Percentiles rank a stretch among this genome's conserved stretches.
Conservation (phyloP, 345 rosid species). For the Microcos paniculata region DNA sequence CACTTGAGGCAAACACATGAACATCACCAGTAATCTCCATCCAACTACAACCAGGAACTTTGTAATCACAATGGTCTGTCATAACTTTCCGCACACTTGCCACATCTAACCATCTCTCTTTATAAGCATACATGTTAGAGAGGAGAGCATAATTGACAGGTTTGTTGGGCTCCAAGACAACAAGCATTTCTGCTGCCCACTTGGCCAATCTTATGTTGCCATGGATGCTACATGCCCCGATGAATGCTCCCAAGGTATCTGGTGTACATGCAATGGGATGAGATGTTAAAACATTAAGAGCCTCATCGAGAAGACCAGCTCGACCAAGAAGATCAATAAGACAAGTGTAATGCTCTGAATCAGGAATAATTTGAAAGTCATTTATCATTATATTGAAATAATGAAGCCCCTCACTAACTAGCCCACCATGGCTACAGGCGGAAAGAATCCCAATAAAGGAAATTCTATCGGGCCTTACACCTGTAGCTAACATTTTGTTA, state of each 20-base stretch:
- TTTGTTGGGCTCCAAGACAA: slow-evolving; percentile 46
- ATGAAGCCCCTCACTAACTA: slow-evolving; percentile 56
- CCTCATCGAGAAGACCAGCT: slow-evolving; percentile 61
- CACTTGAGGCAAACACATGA: slow-evolving; percentile 29
- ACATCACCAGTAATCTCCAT: slow-evolving; percentile 23
- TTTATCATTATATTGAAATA: slow-evolving; percentile 55
- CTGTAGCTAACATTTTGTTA: slow-evolving; percentile 43
- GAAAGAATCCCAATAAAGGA: slow-evolving; percentile 60
- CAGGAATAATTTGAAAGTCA: slow-evolving; percentile 43
- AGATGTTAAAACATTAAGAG: slow-evolving; percentile 44
- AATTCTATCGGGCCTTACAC: slow-evolving; percentile 57
- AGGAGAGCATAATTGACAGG: slow-evolving; percentile 57
- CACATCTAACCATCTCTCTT: slow-evolving; percentile 60
- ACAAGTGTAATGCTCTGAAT: slow-evolving; percentile 61
- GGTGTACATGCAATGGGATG: slow-evolving; percentile 37
- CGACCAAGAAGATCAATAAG: slow-evolving; percentile 69
- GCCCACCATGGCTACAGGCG: slow-evolving; percentile 69
- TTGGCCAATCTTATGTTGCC: slow-evolving; percentile 39
- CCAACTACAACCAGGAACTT: slow-evolving; percentile 72
- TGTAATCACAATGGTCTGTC: slow-evolving; percentile 44
- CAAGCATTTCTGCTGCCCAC: slow-evolving; percentile 59
- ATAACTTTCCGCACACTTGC: slow-evolving; percentile 45
- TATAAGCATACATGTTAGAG: slow-evolving; percentile 59
- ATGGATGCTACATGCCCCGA: slow-evolving; percentile 60
- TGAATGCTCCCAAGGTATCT: slow-evolving; percentile 56